A percentile compares a stretch with the other conserved stretches of the same genome.
phyloP scores from a whole-genome alignment of 495 filamentous ascomycete species.

The Penicillium salamii region DNA sequence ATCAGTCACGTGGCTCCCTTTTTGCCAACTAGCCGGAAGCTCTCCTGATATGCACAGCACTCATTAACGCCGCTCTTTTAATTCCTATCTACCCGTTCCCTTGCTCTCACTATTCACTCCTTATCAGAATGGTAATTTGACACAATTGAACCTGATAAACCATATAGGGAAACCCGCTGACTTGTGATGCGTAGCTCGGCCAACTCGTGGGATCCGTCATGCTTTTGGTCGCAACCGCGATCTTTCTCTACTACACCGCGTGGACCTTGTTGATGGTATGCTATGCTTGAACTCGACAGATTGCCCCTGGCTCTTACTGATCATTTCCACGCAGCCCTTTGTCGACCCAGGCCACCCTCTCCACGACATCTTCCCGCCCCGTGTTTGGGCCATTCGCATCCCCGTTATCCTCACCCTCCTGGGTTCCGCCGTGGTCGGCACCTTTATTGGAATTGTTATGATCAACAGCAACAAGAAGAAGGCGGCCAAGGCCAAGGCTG shows the following conservation, averaged over 20 bases:
- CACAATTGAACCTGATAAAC: not conserved
- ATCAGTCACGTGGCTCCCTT: slow-evolving; percentile 12
- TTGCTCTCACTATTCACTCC: slow-evolving; percentile 4
- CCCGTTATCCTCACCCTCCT: slow-evolving; percentile 94
- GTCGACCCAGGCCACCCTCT: slow-evolving; percentile 92
- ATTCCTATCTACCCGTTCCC: slow-evolving; percentile 1
- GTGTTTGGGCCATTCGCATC: slow-evolving; percentile 98
- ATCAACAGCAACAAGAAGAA: slow-evolving; percentile 98
- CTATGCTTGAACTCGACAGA: slow-evolving; percentile 50
- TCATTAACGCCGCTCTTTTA: slow-evolving; percentile 8
- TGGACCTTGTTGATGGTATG: slow-evolving; percentile 96
- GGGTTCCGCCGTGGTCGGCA: slow-evolving; percentile 90
- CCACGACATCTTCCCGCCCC: slow-evolving; percentile 92
- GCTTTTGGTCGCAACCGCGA: slow-evolving; percentile 89
- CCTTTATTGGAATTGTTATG: slow-evolving; percentile 96
- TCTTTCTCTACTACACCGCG: slow-evolving; percentile 98
- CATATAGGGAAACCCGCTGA: slow-evolving; percentile 1
- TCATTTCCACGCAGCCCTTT: slow-evolving; percentile 68
- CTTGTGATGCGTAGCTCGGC: slow-evolving; percentile 68
- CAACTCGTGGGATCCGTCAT: slow-evolving; percentile 94
- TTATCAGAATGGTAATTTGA: slow-evolving; percentile 28
- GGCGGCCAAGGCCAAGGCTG: slow-evolving; percentile 84
- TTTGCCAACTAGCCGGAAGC: slow-evolving; percentile 6
- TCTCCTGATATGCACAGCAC: slow-evolving; percentile 9
- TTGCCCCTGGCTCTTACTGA: slow-evolving; percentile 1